Evolutionary conservation across 805 yeast species (phyloP).

Genomic region (Candida golubevii): DNA sequence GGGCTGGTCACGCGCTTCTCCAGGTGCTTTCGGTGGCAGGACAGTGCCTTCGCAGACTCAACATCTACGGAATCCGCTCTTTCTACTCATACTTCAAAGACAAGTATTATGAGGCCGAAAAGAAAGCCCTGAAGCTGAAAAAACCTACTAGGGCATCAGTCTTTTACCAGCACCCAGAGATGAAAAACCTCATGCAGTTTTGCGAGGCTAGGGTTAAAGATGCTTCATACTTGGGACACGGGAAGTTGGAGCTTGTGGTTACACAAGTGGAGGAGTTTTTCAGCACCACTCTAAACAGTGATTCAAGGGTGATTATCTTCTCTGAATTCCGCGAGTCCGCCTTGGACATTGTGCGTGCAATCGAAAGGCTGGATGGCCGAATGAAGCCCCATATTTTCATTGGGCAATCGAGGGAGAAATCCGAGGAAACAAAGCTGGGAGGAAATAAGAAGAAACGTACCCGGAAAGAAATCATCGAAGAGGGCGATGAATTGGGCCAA

Average conservation of each 20-base stretch:
- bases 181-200: constrained; percentile 40
- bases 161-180: constrained; percentile 51
- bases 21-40: constrained; percentile 69
- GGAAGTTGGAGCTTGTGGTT: constrained; percentile 60
- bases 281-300: constrained; percentile 31
- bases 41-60: constrained; percentile 61
- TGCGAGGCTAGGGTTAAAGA: constrained; percentile 43
- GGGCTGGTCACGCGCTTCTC: constrained; percentile 62
- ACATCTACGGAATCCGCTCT: constrained; percentile 76
- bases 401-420: constrained; percentile 82
- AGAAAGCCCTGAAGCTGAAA: constrained; percentile 54
- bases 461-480: constrained; percentile 17
- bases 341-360: constrained; percentile 68
- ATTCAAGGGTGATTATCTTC: constrained; percentile 79
- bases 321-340: constrained; percentile 91
- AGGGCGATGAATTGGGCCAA: constrained; percentile 62
- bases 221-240: constrained; percentile 53
- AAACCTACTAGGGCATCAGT: constrained; percentile 55
- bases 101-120: constrained; percentile 52
- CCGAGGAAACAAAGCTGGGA: constrained; percentile 47
- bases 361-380: constrained; percentile 36
- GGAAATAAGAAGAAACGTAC: constrained; percentile 33
- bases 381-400: constrained; percentile 80
- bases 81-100: constrained; percentile 66
- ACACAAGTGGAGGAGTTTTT: constrained; percentile 58